Conservation (phyloP, 169 alveolate genomes). For the Plasmodium vivax region DNA sequence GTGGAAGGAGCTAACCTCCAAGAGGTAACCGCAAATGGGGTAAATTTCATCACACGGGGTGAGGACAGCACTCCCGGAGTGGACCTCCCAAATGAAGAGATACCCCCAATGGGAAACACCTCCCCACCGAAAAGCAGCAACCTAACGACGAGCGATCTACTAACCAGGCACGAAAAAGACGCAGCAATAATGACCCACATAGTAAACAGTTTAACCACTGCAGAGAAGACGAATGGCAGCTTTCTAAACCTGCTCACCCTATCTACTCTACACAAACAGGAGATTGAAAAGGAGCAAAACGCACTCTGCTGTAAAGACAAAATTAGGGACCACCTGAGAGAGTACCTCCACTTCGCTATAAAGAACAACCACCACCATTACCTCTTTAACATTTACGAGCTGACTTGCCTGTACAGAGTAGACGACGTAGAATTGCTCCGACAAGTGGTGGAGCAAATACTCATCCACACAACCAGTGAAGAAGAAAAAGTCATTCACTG, state of each 20-base stretch:
- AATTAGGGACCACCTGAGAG: background rate
- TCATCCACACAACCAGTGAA: slow-evolving; percentile 1
- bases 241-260: background rate
- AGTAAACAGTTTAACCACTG: background rate
- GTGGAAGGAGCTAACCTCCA: background rate
- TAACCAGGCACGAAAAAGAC: background rate
- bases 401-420: slow-evolving; percentile 17
- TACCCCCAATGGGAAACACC: background rate
- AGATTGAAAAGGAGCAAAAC: background rate
- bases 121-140: background rate
- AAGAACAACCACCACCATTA: background rate
- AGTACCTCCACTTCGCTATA: background rate
- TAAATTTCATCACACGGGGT: background rate
- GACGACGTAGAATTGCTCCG: background rate
- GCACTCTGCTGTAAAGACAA: background rate
- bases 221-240: background rate
- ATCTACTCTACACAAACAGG: background rate
- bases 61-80: background rate
- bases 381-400: slow-evolving; percentile 14
- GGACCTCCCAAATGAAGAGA: background rate
- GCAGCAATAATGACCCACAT: background rate
- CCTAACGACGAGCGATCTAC: background rate
- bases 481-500: slow-evolving; percentile 20
- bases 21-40: background rate
- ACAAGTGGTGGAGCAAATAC: slow-evolving; percentile 6